Conservation (phyloP, 192 early-diverging fungal species). For the Spizellomyces punctatus region DNA sequence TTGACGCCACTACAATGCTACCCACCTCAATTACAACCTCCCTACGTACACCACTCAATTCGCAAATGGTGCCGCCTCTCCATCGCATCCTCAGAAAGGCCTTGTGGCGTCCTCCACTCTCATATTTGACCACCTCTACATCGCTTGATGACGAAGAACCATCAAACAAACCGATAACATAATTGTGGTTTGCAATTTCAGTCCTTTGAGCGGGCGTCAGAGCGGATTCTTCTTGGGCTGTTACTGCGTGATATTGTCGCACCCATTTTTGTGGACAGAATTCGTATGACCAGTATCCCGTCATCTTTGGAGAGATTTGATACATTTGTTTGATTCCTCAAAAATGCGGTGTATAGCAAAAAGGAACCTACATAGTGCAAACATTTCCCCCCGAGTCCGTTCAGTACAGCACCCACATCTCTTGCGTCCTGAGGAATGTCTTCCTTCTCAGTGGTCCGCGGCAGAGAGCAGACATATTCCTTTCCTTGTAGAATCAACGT, state of each 20-base stretch:
- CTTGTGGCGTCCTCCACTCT: conserved; percentile 39
- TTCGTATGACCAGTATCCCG: conserved; percentile 80
- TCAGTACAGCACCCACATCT: not conserved
- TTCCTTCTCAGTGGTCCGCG: not conserved
- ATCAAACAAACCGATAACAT: not conserved
- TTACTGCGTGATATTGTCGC: conserved; percentile 60
- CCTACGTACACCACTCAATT: conserved; percentile 68
- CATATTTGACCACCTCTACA: conserved; percentile 38
- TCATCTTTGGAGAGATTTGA: conserved; percentile 9
- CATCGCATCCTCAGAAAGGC: conserved; percentile 71
- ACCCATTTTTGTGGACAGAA: conserved; percentile 74
- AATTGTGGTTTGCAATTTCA: conserved; percentile 12
- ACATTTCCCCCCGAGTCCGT: conserved; percentile 2
- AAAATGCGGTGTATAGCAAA: not conserved
- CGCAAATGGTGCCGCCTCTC: conserved; percentile 74
- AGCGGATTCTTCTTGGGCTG: conserved; percentile 35
- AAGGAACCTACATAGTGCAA: not conserved
- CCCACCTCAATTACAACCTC: conserved; percentile 81
- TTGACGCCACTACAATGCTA: not conserved
- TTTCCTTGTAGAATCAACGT: not conserved
- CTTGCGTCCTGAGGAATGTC: not conserved
- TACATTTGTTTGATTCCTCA: not conserved
- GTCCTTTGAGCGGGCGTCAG: conserved; percentile 15
- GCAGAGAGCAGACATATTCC: conserved; percentile 2
- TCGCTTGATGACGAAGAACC: conserved; percentile 9